Conservation (phyloP, 257 asterid species). For the Nicotiana noctiflora region DNA sequence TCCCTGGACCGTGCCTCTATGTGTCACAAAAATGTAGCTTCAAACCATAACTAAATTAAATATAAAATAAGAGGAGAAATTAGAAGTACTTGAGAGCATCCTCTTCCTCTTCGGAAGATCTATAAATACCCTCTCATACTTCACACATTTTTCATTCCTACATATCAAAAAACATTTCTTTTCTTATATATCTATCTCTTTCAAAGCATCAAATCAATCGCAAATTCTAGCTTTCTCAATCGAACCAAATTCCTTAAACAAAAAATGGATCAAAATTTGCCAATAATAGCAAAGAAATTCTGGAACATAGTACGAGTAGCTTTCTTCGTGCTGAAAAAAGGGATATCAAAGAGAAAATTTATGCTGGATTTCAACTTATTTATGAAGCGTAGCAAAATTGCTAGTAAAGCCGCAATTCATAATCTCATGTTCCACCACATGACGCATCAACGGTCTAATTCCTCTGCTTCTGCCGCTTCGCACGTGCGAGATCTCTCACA, state of each 20-base stretch:
- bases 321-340: too few species aligned
- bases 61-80: background rate
- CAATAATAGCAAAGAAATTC: conserved; percentile 57
- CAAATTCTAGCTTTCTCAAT: too few species aligned
- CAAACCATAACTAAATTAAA: background rate
- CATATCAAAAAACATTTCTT: too few species aligned
- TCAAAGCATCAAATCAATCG: too few species aligned
- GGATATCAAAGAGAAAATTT: too few species aligned
- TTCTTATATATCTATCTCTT: too few species aligned
- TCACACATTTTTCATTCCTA: too few species aligned
- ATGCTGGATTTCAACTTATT: too few species aligned
- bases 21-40: background rate
- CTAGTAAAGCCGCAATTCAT: conserved; percentile 24
- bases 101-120: too few species aligned
- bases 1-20: conserved; percentile 28
- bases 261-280: conserved; percentile 72
- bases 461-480: conserved; percentile 10
- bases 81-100: too few species aligned
- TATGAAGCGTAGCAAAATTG: too few species aligned
- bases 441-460: conserved; percentile 11
- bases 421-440: conserved; percentile 64
- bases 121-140: too few species aligned
- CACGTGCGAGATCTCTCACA: background rate
- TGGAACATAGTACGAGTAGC: conserved; percentile 48
- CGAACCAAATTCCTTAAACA: background rate